Percentiles rank a stretch among this genome's conserved stretches.
phyloP scores from a whole-genome alignment of 73 alveolate genomes.

The Durusdinium trenchii region DNA sequence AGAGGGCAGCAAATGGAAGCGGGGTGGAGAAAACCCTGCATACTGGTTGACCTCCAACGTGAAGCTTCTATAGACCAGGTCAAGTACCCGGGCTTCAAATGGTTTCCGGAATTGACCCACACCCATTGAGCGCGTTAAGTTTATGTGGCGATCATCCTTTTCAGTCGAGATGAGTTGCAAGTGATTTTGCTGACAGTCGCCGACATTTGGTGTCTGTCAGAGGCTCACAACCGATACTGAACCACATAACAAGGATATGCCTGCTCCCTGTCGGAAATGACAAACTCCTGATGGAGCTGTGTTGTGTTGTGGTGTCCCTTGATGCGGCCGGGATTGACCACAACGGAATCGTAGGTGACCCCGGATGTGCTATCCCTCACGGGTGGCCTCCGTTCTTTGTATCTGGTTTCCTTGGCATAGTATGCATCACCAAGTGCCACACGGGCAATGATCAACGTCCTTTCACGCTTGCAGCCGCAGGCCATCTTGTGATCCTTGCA shows the following conservation, averaged over 20 bases:
- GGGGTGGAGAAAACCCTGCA: too few relatives aligned
- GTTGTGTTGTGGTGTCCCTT: constrained; percentile 26
- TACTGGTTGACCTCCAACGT: too few relatives aligned
- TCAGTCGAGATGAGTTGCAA: too few relatives aligned
- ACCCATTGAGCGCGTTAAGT: too few relatives aligned
- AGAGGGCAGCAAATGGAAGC: too few relatives aligned
- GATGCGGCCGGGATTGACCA: constrained; percentile 22
- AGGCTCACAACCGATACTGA: constrained; percentile 24
- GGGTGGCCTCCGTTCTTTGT: constrained; percentile 31
- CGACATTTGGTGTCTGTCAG: too few relatives aligned
- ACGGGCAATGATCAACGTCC: constrained; percentile 61
- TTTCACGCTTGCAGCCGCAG: constrained; percentile 28
- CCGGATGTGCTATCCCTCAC: not conserved
- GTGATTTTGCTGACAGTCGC: too few relatives aligned
- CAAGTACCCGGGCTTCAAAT: too few relatives aligned
- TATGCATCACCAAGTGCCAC: constrained; percentile 60
- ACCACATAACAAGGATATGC: constrained; percentile 49
- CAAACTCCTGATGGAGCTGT: constrained; percentile 57
- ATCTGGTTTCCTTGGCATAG: not conserved
- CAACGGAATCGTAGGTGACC: constrained; percentile 36
- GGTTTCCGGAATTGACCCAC: too few relatives aligned
- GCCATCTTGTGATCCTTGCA: not conserved
- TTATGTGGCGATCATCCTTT: too few relatives aligned
- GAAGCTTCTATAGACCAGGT: too few relatives aligned
- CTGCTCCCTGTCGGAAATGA: constrained; percentile 50